Evolutionary conservation across 1,284 basidiomycete species (phyloP), one percentile per base, ranked within the genome.

Genomic region (Cystobasidiaceae sp.): DNA sequence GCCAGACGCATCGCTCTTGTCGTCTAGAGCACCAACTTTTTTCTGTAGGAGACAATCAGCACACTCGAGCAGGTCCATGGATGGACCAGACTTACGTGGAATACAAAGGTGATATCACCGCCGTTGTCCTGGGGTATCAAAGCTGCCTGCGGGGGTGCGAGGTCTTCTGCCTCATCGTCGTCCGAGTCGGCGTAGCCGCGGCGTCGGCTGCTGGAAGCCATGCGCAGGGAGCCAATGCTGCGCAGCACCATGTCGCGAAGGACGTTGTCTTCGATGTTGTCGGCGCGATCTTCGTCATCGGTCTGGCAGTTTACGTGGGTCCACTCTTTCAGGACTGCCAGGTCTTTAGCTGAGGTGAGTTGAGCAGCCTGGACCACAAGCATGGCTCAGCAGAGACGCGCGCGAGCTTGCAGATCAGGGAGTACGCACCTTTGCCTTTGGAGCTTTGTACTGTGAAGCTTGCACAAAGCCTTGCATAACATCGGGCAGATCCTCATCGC

Each of bases 291-390:
- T 25, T 56, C 61, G 43, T 49, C 67, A 3, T 68, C 68, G 48
- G 70, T 70, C 1, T 66, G 48, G 66, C 75, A 74, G 66, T 81
- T 86, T 74, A 93, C 84, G 74, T 97, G 93, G 17, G 82, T 86
- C 93, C 93, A 97, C 72, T 89, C 84, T 62, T 86, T 86, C 34
- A 97, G 81, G 0, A 89, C 83, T 2, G 89, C 88, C 13, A 97
- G 83, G 67, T 89, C 70, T 85, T 85, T 78, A 88, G 88, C 74
- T 86, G 88, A 71, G 82, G 81, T 60, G 85, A 75, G 68, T 86
- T 84, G 88, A 90, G 69, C 21, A 25, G 19, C 30, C 13, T 2
- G 27, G 19, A 15, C 4, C 28, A 30, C 23, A 23, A 28, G 39
- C 13, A 30, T 67, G 41, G 69, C 60, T 65, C 57, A 32, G 17